Conservation (phyloP, 148 eudicot species). For the Agrostemma githago region DNA sequence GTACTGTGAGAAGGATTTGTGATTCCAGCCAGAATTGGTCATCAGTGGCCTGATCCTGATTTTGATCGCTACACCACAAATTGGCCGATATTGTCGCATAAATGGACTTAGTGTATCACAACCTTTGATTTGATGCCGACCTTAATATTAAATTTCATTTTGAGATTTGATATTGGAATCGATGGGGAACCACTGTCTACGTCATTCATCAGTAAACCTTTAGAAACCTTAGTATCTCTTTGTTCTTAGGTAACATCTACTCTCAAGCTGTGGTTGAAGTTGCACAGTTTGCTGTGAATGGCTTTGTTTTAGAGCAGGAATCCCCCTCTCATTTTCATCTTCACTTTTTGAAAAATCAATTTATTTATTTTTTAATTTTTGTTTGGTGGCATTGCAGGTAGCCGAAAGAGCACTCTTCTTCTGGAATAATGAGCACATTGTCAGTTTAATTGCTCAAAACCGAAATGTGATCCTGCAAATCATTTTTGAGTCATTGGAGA, state of each 20-base stretch:
- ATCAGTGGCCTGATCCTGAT: not conserved
- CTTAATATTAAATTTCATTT: not conserved
- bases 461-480: slow-evolving; percentile 22
- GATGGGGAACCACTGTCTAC: not conserved
- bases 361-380: not conserved
- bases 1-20: not conserved
- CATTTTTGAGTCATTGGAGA: slow-evolving; percentile 45
- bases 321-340: not conserved
- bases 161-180: not conserved
- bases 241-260: not conserved
- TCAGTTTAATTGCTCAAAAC: slow-evolving; percentile 59
- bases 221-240: too few relatives aligned
- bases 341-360: not conserved
- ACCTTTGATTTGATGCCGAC: not conserved
- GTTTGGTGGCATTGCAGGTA: slow-evolving; percentile 39
- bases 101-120: too few relatives aligned
- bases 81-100: not conserved
- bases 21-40: not conserved
- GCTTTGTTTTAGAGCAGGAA: not conserved
- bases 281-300: not conserved
- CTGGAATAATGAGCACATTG: slow-evolving; percentile 74
- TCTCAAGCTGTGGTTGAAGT: not conserved
- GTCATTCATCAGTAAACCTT: too few relatives aligned
- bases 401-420: slow-evolving; percentile 70
- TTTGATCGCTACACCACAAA: not conserved